Evolutionary conservation across 345 rosid genomes (phyloP), one percentile per base, ranked within the genome.

Genomic region (Balakata baccata): DNA sequence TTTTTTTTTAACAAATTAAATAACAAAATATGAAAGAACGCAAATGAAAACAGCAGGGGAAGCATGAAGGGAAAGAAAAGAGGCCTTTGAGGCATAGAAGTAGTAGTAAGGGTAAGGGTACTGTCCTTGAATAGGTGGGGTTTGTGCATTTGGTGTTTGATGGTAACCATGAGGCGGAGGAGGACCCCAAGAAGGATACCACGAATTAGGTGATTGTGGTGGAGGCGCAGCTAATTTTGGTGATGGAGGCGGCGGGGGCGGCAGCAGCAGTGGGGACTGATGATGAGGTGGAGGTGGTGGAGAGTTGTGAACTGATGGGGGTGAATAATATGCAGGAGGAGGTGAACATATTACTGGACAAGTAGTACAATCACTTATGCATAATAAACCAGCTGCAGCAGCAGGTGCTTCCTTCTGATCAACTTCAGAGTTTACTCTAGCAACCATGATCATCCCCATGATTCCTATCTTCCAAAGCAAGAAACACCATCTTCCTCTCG

Each of bases 21-120:
- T 9, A 13, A 69, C 64, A 69, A 23, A 62, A 45, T 72, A 23
- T 25, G 71, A 49, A 67, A 25, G 10, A 75, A 66, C 11, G 56
- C 45, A 34, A 69, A 1, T 16, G 60, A 74, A 25, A 62, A 66
- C 25, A 64, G 71, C 1, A 58, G 62, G 11, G 7, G 64, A 68
- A 20, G 66, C 64, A 9, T 11, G 77, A 49, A 67, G 38, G 29
- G 78, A 49, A 22, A 70, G 67, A 58, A 74, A 13, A 67, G 84
- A 70, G 34, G 86, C 84, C 38, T 61, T 66, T 37, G 92, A 85
- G 50, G 86, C 72, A 58, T 77, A 83, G 85, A 64, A 89, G 61
- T 89, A 87, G 83, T 89, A 89, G 77, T 87, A 87, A 50, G 92
- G 90, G 60, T 82, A 85, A 38, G 86, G 82, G 64, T 88, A 79